Evolutionary conservation across 768 basidiomycete genomes (phyloP).

Genomic region (Galerina marginata): DNA sequence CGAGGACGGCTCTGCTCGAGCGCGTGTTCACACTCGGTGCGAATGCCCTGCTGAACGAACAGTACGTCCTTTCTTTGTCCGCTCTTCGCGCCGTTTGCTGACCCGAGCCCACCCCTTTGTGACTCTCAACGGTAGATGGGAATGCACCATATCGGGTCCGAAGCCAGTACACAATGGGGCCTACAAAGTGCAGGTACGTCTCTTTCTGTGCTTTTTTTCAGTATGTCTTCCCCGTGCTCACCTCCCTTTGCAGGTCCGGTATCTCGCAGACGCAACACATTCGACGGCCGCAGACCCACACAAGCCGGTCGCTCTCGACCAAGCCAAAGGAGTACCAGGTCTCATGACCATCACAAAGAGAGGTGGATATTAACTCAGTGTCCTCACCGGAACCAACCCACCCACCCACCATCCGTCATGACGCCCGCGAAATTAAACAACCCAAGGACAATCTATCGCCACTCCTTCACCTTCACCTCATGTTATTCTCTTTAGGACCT

Average conservation of each 20-base stretch:
- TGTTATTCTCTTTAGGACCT: too few species aligned
- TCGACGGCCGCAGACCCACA: constrained; percentile 59
- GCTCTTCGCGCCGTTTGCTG: constrained; percentile 4
- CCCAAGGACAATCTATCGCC: too few species aligned
- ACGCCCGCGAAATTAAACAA: not conserved
- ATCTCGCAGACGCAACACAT: constrained; percentile 63
- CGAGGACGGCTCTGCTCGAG: constrained; percentile 56
- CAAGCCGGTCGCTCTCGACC: constrained; percentile 65
- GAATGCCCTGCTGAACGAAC: constrained; percentile 70
- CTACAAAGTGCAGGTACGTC: constrained; percentile 67
- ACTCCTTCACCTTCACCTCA: too few species aligned
- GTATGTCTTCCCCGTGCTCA: not conserved
- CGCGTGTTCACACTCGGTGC: constrained; percentile 54
- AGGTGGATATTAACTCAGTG: constrained; percentile 28
- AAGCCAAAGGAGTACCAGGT: constrained; percentile 66
- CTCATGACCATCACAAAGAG: constrained; percentile 74
- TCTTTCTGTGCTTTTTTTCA: not conserved
- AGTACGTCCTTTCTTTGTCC: constrained; percentile 48
- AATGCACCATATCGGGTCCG: constrained; percentile 59
- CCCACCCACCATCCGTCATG: not conserved
- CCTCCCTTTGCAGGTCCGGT: constrained; percentile 54
- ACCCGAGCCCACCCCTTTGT: constrained; percentile 12
- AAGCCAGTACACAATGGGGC: constrained; percentile 53
- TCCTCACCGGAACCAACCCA: constrained; percentile 2
- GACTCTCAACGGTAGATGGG: constrained; percentile 53